Conservation (phyloP, 2,329 filamentous ascomycete species). For the Tolypocladium sp. region DNA sequence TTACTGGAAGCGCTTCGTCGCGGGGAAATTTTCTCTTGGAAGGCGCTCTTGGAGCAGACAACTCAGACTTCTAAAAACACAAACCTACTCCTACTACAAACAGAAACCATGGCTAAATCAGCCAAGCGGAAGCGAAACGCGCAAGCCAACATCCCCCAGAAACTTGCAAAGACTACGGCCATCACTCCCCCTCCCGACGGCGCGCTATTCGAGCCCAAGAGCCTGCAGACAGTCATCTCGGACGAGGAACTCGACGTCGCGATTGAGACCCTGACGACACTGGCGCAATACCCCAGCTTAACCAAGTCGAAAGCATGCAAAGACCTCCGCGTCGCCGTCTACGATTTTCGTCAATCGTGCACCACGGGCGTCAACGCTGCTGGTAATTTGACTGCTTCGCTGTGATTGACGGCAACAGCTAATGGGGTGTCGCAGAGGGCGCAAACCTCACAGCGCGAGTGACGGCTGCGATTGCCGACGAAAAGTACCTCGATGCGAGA, state of each 20-base stretch:
- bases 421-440: slow-evolving; percentile 27
- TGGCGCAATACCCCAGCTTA: slow-evolving; percentile 48
- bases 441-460: slow-evolving; percentile 59
- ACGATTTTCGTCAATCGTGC: slow-evolving; percentile 60
- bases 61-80: neutral
- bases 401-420: neutral
- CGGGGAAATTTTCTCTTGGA: neutral
- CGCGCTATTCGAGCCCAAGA: slow-evolving; percentile 33
- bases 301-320: slow-evolving; percentile 63
- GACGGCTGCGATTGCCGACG: slow-evolving; percentile 56
- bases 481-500: slow-evolving; percentile 54
- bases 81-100: neutral
- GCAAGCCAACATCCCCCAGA: slow-evolving; percentile 23
- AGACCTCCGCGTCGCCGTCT: slow-evolving; percentile 56
- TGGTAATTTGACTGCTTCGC: slow-evolving; percentile 19
- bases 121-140: slow-evolving; percentile 35
- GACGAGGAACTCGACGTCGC: slow-evolving; percentile 59
- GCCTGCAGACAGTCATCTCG: slow-evolving; percentile 44
- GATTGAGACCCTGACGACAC: slow-evolving; percentile 51
- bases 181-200: slow-evolving; percentile 25
- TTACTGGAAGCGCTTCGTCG: neutral
- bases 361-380: slow-evolving; percentile 55
- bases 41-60: neutral
- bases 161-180: slow-evolving; percentile 25
- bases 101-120: slow-evolving; percentile 19